Evolutionary conservation across 352 stramenopile genomes (phyloP).

Genomic region (Phytopythium chamaehyphon): DNA sequence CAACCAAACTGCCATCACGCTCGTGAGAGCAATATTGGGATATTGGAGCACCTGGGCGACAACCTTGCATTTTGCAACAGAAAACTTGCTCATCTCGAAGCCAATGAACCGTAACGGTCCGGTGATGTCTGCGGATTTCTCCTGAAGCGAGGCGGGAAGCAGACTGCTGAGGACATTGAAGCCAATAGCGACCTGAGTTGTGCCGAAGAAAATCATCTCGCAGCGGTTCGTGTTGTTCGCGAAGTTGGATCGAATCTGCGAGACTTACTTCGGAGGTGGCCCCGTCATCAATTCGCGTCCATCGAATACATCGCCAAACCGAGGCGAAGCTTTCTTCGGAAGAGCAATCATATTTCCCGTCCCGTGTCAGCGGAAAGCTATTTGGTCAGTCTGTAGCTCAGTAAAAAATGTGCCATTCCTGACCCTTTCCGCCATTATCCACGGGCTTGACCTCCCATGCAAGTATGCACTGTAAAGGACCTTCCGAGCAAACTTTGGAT

Average conservation of each 20-base stretch:
- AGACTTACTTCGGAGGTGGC: slow-evolving; percentile 10
- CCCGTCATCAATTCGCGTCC: background rate
- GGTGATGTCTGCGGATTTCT: background rate
- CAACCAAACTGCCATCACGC: slow-evolving; percentile 23
- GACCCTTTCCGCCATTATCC: slow-evolving; percentile 8
- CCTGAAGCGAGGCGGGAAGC: slow-evolving; percentile 5
- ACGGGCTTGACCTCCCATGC: slow-evolving; percentile 12
- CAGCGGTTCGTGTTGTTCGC: slow-evolving; percentile 16
- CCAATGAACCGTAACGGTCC: slow-evolving; percentile 16
- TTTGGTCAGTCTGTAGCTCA: background rate
- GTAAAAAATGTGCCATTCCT: slow-evolving; percentile 9
- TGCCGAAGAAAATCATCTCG: slow-evolving; percentile 21
- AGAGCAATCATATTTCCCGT: slow-evolving; percentile 12
- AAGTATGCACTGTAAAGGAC: slow-evolving; percentile 16
- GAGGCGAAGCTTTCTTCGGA: background rate
- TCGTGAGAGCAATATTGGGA: slow-evolving; percentile 10
- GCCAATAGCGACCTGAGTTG: slow-evolving; percentile 23
- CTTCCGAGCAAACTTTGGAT: slow-evolving; percentile 11
- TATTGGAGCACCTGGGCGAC: slow-evolving; percentile 19
- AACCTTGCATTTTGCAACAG: slow-evolving; percentile 20
- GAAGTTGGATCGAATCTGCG: slow-evolving; percentile 22
- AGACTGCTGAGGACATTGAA: slow-evolving; percentile 28
- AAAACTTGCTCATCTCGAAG: slow-evolving; percentile 24
- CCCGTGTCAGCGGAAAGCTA: slow-evolving; percentile 20
- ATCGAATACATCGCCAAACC: slow-evolving; percentile 14